Evolutionary conservation across 345 rosid genomes (phyloP), one percentile per base, ranked within the genome.

Genomic region (Corymbia maculata): DNA sequence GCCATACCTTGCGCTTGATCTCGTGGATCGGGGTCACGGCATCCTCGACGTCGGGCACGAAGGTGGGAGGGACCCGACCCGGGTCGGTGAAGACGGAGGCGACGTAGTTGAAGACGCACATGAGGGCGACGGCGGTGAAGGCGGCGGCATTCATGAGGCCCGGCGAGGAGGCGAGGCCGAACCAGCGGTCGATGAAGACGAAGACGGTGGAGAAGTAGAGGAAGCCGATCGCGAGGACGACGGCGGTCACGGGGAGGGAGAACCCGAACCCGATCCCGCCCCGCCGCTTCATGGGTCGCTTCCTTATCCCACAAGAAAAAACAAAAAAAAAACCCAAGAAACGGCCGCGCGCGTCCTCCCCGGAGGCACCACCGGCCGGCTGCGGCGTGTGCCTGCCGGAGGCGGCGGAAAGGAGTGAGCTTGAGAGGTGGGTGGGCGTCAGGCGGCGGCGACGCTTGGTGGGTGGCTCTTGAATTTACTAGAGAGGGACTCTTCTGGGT

Each of bases 1-100:
- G 32, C 44, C 79, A 16, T 88, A 96, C 99, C 95, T 96, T 97
- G 87, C 99, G 98, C 90, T 97, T 97, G 95, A 96, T 96, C 95
- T 97, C 99, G 64, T 95, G 97, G 52, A 97, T 89, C 87, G 97
- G 93, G 89, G 90, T 90, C 86, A 93, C 89, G 14, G 94, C 89
- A 87, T 94, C 98, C 92, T 97, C 98, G 55, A 96, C 87, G 82
- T 96, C 97, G 15, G 99, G 99, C 94, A 91, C 86, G 94, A 93
- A 97, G 85, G 91, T 88, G 79, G 88, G 53, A 16, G 98, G 98
- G 86, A 97, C 98, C 90, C 97, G 92, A 88, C 98, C 98, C 88
- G 99, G 98, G 95, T 97, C 98, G 90, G 94, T 93, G 89, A 89
- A 86, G 91, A 95, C 91, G 86, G 98, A 94, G 87, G 91, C 86